Evolutionary conservation across 331 rosid species (phyloP).

Genomic region (Pyrus hybrid): DNA sequence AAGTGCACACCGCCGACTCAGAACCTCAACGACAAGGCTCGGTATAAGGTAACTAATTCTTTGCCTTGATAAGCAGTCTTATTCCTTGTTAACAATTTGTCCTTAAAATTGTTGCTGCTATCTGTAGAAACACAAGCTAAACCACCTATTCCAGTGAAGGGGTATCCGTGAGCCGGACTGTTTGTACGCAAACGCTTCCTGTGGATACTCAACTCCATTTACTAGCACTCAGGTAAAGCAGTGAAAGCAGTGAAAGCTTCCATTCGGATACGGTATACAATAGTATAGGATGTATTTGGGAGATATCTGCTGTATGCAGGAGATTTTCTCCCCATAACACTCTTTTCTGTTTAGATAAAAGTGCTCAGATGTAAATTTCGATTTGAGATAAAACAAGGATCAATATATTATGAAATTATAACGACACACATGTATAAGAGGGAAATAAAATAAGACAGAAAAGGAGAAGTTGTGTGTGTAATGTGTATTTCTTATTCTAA

Average conservation of each 20-base stretch:
- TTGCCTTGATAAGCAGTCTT: not conserved
- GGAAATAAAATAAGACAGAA: not conserved
- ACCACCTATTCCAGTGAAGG: not conserved
- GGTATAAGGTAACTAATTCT: constrained; percentile 22
- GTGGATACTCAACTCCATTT: not conserved
- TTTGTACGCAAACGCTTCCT: not conserved
- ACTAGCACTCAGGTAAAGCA: not conserved
- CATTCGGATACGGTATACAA: not conserved
- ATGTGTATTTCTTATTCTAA: too few species aligned
- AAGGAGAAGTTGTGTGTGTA: not conserved
- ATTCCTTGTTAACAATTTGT: not conserved
- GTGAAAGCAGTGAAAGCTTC: constrained; percentile 9
- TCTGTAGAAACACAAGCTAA: constrained; percentile 11
- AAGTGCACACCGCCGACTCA: constrained; percentile 43
- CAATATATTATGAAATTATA: constrained; percentile 2
- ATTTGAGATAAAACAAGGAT: constrained; percentile 2
- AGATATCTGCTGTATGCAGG: constrained; percentile 10
- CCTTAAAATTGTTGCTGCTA: not conserved
- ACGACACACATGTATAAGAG: not conserved
- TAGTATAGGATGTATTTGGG: constrained; percentile 10
- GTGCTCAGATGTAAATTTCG: constrained; percentile 22
- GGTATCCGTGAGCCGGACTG: constrained; percentile 6
- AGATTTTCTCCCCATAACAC: constrained; percentile 14
- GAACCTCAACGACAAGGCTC: constrained; percentile 51
- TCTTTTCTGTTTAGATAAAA: constrained; percentile 20